These are phyloP conservation scores for Letharia lupina DNA, from an alignment of 495 filamentous ascomycete species.

Conservation along the genomic window DNA sequence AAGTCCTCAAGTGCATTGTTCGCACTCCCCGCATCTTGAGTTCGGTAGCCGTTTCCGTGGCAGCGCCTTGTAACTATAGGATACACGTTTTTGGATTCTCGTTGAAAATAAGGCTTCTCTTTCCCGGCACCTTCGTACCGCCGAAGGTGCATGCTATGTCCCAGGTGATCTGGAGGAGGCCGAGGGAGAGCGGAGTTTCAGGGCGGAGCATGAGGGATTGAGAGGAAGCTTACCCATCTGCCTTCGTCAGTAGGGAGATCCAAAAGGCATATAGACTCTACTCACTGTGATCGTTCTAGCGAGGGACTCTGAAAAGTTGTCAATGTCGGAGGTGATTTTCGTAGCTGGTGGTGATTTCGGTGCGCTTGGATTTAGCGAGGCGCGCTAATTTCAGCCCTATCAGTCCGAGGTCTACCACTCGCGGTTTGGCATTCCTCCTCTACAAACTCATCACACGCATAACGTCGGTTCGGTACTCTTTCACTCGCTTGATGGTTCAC, in stretches of 20 bases:
- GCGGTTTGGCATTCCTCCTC: neutral
- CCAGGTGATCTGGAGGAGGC: neutral
- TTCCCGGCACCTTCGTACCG: neutral
- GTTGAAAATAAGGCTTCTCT: neutral
- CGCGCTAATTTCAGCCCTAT: conserved; percentile 21
- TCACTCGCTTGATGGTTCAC: neutral
- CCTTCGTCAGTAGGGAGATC: conserved; percentile 15
- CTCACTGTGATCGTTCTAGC: conserved; percentile 7
- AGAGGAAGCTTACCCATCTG: conserved; percentile 44
- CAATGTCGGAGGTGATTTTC: conserved; percentile 8
- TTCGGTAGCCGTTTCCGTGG: neutral
- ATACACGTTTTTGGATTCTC: neutral
- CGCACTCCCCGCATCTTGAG: neutral
- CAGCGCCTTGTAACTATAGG: neutral
- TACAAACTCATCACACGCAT: neutral
- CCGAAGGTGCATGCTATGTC: neutral
- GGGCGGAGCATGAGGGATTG: conserved; percentile 16
- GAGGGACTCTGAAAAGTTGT: neutral
- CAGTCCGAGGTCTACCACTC: neutral
- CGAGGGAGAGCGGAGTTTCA: neutral
- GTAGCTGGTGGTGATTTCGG: conserved; percentile 19
- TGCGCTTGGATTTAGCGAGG: conserved; percentile 23
- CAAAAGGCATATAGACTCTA: neutral
- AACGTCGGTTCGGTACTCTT: neutral
- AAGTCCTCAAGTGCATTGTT: neutral